Percentiles rank a stretch among this genome's conserved stretches.
phyloP scores from a whole-genome alignment of 2,329 filamentous ascomycete species.

The Fusarium illudens region DNA sequence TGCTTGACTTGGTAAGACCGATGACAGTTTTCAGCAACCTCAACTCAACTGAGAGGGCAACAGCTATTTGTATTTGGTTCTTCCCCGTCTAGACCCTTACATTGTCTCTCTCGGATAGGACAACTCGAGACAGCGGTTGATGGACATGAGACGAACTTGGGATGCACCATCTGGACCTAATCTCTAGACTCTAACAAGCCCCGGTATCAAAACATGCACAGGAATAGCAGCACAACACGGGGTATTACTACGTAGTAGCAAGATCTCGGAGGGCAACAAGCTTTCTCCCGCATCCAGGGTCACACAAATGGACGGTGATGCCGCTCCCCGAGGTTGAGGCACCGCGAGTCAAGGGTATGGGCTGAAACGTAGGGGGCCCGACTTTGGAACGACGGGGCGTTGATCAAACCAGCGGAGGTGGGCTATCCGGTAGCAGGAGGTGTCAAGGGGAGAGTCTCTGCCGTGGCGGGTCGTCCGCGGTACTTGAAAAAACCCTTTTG shows the following conservation, averaged over 20 bases:
- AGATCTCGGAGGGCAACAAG: not conserved
- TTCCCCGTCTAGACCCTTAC: not conserved
- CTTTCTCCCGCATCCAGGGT: not conserved
- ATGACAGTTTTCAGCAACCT: not conserved
- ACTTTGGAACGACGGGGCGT: conserved; percentile 17
- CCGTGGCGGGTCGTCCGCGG: conserved; percentile 15
- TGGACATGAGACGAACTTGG: conserved; percentile 25
- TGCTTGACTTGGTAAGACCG: conserved; percentile 2
- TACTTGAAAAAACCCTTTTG: not conserved
- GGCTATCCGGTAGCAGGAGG: conserved; percentile 29
- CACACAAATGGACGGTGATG: not conserved
- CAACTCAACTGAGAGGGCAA: not conserved
- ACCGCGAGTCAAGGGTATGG: conserved; percentile 3
- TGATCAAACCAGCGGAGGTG: conserved; percentile 31
- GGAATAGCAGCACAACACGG: conserved; percentile 1
- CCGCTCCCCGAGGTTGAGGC: not conserved
- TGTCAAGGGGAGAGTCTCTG: conserved; percentile 12
- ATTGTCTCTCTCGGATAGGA: conserved; percentile 1
- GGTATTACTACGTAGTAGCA: not conserved
- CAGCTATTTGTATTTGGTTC: conserved; percentile 24
- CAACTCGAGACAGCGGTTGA: conserved; percentile 20
- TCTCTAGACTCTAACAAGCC: not conserved
- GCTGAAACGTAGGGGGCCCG: conserved; percentile 24
- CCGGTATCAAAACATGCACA: not conserved
- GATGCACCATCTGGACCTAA: conserved; percentile 1